These are phyloP conservation scores for Lithohypha guttulata DNA, from an alignment of 2,329 filamentous ascomycete species.

Conservation along the genomic window DNA sequence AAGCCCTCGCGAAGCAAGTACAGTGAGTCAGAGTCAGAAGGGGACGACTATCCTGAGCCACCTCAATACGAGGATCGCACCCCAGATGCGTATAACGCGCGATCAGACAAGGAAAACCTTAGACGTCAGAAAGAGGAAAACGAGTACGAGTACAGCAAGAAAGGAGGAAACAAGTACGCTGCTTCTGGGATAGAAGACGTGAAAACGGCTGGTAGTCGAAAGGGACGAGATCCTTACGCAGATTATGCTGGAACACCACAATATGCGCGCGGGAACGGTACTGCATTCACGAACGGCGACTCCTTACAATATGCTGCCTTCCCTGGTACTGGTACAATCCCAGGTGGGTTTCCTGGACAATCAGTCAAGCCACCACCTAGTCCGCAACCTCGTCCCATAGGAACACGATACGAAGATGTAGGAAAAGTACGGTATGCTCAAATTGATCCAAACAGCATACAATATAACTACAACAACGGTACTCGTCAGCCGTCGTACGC, in stretches of 20 bases:
- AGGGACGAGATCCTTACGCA: neutral
- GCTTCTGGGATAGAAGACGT: neutral
- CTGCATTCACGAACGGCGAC: neutral
- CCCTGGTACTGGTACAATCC: slow-evolving; percentile 1
- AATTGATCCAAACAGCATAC: slow-evolving; percentile 26
- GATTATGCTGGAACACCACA: slow-evolving; percentile 2
- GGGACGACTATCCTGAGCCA: neutral
- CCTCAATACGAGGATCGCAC: slow-evolving; percentile 4
- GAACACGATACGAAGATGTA: slow-evolving; percentile 24
- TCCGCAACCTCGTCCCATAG: slow-evolving; percentile 9
- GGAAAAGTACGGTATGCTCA: slow-evolving; percentile 27
- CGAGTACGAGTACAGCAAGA: slow-evolving; percentile 2
- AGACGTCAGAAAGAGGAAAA: slow-evolving; percentile 1
- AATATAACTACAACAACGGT: slow-evolving; percentile 26
- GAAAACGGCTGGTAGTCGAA: neutral
- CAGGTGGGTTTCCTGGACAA: slow-evolving; percentile 3
- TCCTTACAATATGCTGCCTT: slow-evolving; percentile 1
- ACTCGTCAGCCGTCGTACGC: slow-evolving; percentile 11
- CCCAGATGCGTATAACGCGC: neutral
- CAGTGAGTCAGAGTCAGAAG: slow-evolving; percentile 7
- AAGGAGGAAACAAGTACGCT: slow-evolving; percentile 3
- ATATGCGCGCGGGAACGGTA: neutral
- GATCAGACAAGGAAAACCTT: slow-evolving; percentile 3
- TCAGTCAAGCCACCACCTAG: slow-evolving; percentile 28
- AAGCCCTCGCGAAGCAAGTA: neutral